Evolutionary conservation across 148 eudicot genomes (phyloP).

Genomic region (Talinum fruticosum): DNA sequence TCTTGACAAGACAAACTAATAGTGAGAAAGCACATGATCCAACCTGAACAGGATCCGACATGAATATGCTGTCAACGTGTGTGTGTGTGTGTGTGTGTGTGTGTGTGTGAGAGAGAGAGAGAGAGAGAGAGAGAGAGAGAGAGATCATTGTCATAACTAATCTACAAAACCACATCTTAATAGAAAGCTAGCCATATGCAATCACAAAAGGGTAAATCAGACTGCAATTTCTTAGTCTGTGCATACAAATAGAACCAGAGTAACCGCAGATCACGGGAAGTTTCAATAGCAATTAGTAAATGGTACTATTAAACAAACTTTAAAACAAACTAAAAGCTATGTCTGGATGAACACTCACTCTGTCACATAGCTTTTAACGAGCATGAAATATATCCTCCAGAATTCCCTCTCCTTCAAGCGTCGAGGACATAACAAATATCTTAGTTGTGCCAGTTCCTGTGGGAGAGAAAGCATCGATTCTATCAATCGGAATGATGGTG

Average conservation of each 20-base stretch:
- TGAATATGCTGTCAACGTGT: too few species aligned
- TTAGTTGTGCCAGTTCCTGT: constrained; percentile 83
- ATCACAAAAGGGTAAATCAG: not conserved
- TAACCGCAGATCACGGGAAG: not conserved
- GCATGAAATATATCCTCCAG: constrained; percentile 87
- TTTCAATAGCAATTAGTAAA: not conserved
- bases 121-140: not conserved
- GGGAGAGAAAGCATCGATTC: not conserved
- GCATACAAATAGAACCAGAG: not conserved
- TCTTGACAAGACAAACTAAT: not conserved
- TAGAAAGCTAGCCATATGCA: not conserved
- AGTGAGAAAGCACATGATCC: not conserved
- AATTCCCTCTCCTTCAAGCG: constrained; percentile 72
- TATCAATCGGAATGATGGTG: not conserved
- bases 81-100: too few species aligned
- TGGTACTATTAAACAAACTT: not conserved
- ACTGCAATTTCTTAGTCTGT: not conserved
- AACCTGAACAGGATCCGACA: not conserved
- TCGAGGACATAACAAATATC: constrained; percentile 79
- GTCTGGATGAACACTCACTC: constrained; percentile 48
- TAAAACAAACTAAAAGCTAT: not conserved
- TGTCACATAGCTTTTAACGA: constrained; percentile 55
- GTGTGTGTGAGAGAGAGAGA: not conserved
- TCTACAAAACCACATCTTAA: not conserved
- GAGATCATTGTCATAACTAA: not conserved